Conservation (phyloP, 2,329 filamentous ascomycete species). For the Penicillium sp. region DNA sequence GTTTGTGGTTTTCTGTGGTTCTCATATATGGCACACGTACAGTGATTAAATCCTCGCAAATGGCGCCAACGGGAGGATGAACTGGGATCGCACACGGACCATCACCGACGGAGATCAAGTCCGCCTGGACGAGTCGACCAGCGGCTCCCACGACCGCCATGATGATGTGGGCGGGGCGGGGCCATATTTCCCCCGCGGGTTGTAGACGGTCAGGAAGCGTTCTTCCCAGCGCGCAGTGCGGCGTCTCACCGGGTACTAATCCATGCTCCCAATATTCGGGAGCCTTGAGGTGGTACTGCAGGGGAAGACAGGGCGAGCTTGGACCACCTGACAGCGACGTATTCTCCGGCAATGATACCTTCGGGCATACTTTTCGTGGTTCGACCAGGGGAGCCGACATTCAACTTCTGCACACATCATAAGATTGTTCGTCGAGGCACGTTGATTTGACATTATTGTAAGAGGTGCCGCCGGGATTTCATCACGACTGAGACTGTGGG, state of each 20-base stretch:
- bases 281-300: background rate
- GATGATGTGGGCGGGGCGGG: background rate
- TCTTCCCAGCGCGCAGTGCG: background rate
- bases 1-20: background rate
- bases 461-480: background rate
- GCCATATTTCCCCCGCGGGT: background rate
- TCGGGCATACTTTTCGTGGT: background rate
- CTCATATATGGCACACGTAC: background rate
- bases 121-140: background rate
- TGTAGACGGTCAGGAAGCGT: background rate
- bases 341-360: background rate
- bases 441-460: background rate
- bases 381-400: background rate
- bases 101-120: background rate
- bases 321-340: background rate
- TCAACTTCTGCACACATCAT: background rate
- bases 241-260: background rate
- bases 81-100: background rate
- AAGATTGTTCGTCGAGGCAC: background rate
- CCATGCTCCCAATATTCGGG: background rate
- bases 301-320: background rate
- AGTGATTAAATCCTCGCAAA: background rate
- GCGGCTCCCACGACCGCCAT: background rate
- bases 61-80: background rate
- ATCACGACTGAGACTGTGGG: background rate